A percentile compares a stretch with the other conserved stretches of the same genome.
Evolutionary conservation across 345 rosid genomes (phyloP).

Genomic region (Arabidopsis arenosa): DNA sequence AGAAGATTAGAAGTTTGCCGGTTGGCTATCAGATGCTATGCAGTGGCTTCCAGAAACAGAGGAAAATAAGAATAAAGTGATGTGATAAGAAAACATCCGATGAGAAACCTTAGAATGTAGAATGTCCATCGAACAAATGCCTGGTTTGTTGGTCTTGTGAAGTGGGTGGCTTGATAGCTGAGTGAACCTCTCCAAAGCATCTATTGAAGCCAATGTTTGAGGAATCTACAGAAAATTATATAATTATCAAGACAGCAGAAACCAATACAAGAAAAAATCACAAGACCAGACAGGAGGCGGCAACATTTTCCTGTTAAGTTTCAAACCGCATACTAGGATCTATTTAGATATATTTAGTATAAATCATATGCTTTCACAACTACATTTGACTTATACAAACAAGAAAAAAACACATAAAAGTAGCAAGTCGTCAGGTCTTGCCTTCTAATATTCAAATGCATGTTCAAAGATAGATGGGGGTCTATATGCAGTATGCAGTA

Average conservation of each 20-base stretch:
- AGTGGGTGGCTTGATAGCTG: constrained; percentile 97
- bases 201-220: constrained; percentile 68
- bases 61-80: constrained; percentile 16
- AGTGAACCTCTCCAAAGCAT: constrained; percentile 79
- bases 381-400: constrained; percentile 5
- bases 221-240: constrained; percentile 58
- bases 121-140: constrained; percentile 79
- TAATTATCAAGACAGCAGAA: constrained; percentile 2
- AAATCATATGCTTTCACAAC: background rate
- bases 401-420: background rate
- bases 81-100: background rate
- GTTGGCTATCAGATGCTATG: constrained; percentile 6
- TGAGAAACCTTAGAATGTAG: constrained; percentile 69
- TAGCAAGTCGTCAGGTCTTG: constrained; percentile 14
- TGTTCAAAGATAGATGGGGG: constrained; percentile 12
- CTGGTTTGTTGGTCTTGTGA: constrained; percentile 85
- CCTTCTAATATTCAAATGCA: constrained; percentile 20
- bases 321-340: background rate
- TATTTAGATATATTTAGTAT: background rate
- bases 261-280: constrained; percentile 12
- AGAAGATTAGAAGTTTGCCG: constrained; percentile 1
- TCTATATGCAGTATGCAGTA: constrained; percentile 37
- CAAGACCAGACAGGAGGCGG: background rate
- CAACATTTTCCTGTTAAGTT: background rate
- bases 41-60: constrained; percentile 14